Base-by-base conservation (phyloP, 2,329 filamentous ascomycete species). In the Fusarium miscanthi region DNA sequence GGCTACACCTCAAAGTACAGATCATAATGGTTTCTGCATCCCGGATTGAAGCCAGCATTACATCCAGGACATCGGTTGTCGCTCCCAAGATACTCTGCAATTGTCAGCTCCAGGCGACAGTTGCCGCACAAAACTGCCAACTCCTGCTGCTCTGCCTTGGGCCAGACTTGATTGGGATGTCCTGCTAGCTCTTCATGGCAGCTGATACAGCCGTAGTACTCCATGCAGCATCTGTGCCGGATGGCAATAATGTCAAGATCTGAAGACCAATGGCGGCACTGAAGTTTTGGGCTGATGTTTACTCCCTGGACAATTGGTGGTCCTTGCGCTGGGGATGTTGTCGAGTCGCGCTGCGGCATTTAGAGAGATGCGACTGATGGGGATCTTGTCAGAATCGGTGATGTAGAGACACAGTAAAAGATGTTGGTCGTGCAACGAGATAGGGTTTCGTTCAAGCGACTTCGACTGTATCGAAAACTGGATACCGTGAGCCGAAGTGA, bases 201-300 rank as follows among this genome's bases (percentile, higher is more conserved):
- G 12, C 65, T 69, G 45, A 69, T 69, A 10, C 66, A 69, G 17
- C 65, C 65, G 37, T 69, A 69, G 21, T 69, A 69, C 19, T 69
- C 13, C 30, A 5, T 33, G 35, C 66, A 69, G 6, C 66, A 69
- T 46, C 52, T 69, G 14, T 69, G 66, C 11, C 51, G 65, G 8
- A 69, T 69, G 3, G 66, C 66, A 2, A 69, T 48, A 1, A 69
- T 69, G 8, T 69, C 66, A 12, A 69, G 40, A n/a, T 53, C 51
- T n/a, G 65, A 69, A 21, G 31, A 41, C 66, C 66, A 69, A 25
- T 69, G 66, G 8, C 17, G 19, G 10, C 66, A 69, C 8, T 69
- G 66, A 8, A 69, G 31, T 5, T 40, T 69, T 30, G 37, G n/a
- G 16, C 45, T 35, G 14, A 42, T 43, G 4, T 64, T 69, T 14